A percentile compares a stretch with the other conserved stretches of the same genome.
Conservation (phyloP, 352 stramenopile species). For the Phytophthora pini region DNA sequence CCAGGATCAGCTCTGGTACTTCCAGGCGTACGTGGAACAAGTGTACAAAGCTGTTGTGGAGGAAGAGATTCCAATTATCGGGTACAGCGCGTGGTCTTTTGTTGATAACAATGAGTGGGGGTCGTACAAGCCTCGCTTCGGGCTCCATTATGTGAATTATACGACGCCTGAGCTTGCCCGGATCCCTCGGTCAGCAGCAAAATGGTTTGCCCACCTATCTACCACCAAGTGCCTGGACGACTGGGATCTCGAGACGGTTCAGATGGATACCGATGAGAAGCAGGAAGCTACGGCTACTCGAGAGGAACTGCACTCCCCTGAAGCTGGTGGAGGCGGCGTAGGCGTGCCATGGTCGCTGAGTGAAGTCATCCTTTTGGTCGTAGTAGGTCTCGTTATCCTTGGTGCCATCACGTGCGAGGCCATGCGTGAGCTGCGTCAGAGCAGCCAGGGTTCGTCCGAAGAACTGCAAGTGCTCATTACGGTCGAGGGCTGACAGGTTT, state of each 20-base stretch:
- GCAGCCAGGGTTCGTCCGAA: constrained; percentile 20
- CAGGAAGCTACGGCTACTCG: constrained; percentile 10
- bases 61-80: constrained; percentile 78
- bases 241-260: constrained; percentile 10
- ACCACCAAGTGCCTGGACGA: constrained; percentile 67
- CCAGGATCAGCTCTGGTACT: constrained; percentile 68
- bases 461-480: constrained; percentile 45
- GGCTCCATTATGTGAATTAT: constrained; percentile 66
- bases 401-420: constrained; percentile 40
- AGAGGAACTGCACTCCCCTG: constrained; percentile 11
- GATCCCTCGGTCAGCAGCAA: constrained; percentile 51
- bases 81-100: constrained; percentile 95
- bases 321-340: constrained; percentile 10
- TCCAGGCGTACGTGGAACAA: constrained; percentile 58
- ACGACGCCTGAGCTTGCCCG: constrained; percentile 39
- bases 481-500: constrained; percentile 24
- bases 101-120: constrained; percentile 97
- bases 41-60: constrained; percentile 65
- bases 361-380: constrained; percentile 37
- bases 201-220: constrained; percentile 62
- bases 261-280: constrained; percentile 15
- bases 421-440: constrained; percentile 38
- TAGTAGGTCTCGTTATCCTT: constrained; percentile 34
- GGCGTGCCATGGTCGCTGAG: constrained; percentile 37
- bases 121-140: constrained; percentile 65